phyloP scores from a whole-genome alignment of 306 rosid genomes.

The Sicyos edulis region DNA sequence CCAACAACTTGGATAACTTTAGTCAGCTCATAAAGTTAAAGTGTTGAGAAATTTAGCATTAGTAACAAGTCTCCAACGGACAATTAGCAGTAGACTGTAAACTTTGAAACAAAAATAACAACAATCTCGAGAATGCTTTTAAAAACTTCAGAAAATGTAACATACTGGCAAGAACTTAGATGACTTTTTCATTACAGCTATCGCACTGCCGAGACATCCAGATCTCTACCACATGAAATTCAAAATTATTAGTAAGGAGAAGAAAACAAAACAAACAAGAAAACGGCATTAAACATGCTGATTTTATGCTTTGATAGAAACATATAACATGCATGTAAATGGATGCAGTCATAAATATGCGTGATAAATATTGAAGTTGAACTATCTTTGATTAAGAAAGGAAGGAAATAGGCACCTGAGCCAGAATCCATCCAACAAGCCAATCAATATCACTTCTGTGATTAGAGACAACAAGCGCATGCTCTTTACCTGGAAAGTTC shows the following conservation, averaged over 20 bases:
- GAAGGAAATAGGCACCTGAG: slow-evolving; percentile 56
- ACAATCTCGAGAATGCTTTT: neutral
- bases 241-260: slow-evolving; percentile 25
- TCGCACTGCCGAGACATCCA: slow-evolving; percentile 24
- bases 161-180: no score
- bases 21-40: neutral
- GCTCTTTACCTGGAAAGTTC: slow-evolving; percentile 72
- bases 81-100: neutral
- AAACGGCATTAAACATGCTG: slow-evolving; percentile 11
- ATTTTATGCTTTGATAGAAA: slow-evolving; percentile 17
- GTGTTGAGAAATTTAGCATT: slow-evolving; percentile 1
- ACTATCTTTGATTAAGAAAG: slow-evolving; percentile 17
- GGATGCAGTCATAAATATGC: slow-evolving; percentile 5
- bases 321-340: neutral
- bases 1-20: neutral
- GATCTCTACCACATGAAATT: slow-evolving; percentile 52
- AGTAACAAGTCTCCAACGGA: slow-evolving; percentile 1
- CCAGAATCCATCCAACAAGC: slow-evolving; percentile 90
- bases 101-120: neutral
- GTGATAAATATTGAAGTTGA: neutral
- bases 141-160: no score
- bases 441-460: slow-evolving; percentile 93
- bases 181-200: no score
- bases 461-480: slow-evolving; percentile 75
- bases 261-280: slow-evolving; percentile 23